Evolutionary conservation across 2,329 filamentous ascomycete species (phyloP).

Genomic region (Cladosporium sp.): DNA sequence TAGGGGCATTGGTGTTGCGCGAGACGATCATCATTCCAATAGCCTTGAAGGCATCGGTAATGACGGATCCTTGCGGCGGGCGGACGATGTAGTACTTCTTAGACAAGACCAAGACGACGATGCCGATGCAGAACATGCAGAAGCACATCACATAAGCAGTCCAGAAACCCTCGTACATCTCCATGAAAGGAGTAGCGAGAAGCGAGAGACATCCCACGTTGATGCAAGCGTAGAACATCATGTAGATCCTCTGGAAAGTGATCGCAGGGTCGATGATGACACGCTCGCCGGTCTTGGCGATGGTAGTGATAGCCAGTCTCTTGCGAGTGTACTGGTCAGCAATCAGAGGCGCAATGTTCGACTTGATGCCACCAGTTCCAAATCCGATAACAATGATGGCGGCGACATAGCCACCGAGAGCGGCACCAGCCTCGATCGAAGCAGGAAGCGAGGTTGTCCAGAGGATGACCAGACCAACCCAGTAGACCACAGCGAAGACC

Average conservation of each 20-base stretch:
- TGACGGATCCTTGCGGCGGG: slow-evolving; percentile 62
- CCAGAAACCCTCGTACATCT: slow-evolving; percentile 67
- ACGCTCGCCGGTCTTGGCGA: slow-evolving; percentile 44
- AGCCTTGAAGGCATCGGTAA: slow-evolving; percentile 65
- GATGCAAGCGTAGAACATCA: slow-evolving; percentile 72
- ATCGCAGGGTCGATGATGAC: slow-evolving; percentile 51
- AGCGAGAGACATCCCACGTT: slow-evolving; percentile 69
- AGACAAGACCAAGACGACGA: slow-evolving; percentile 52
- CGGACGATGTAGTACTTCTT: slow-evolving; percentile 42
- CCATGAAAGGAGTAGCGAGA: slow-evolving; percentile 67
- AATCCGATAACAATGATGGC: slow-evolving; percentile 69
- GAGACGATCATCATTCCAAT: slow-evolving; percentile 56
- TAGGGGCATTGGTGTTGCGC: slow-evolving; percentile 61
- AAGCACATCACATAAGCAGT: slow-evolving; percentile 64
- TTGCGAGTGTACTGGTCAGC: slow-evolving; percentile 49
- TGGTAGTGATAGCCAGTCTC: slow-evolving; percentile 42
- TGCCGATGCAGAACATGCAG: slow-evolving; percentile 63
- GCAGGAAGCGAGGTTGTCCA: slow-evolving; percentile 64
- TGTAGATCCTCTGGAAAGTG: slow-evolving; percentile 51
- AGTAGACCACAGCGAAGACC: slow-evolving; percentile 63
- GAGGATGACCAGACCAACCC: slow-evolving; percentile 67
- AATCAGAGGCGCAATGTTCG: slow-evolving; percentile 63
- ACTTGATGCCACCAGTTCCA: slow-evolving; percentile 79
- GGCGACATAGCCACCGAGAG: slow-evolving; percentile 64
- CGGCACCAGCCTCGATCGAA: slow-evolving; percentile 61